Conservation (phyloP, 1,139 yeast species). For the Chernovozyma sophiae-reginae region DNA sequence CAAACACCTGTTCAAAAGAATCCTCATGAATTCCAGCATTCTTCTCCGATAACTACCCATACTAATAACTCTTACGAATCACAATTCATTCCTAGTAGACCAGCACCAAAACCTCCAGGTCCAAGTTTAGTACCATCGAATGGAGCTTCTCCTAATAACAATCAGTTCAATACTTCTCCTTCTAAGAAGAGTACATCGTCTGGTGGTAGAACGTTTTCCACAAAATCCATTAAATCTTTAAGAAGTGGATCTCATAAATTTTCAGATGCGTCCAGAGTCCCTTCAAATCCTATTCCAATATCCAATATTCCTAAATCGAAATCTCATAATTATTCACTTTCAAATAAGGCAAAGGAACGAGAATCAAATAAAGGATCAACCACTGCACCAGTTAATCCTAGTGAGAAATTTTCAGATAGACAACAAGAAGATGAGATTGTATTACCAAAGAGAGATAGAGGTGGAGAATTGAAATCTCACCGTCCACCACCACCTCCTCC, state of each 20-base stretch:
- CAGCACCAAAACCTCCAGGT: conserved; percentile 59
- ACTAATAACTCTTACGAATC: conserved; percentile 21
- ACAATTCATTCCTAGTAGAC: conserved; percentile 61
- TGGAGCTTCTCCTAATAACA: conserved; percentile 8
- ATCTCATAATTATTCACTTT: conserved; percentile 40
- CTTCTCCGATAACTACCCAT: conserved; percentile 6
- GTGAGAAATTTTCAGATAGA: conserved; percentile 23
- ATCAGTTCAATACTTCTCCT: conserved; percentile 13
- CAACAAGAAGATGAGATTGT: conserved; percentile 8
- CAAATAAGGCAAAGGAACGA: conserved; percentile 12
- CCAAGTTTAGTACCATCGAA: conserved; percentile 6
- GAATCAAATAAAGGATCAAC: conserved; percentile 22
- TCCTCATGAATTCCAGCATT: conserved; percentile 3
- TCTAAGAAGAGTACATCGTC: conserved; percentile 18
- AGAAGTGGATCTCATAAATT: conserved; percentile 17
- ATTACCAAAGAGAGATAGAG: conserved; percentile 23
- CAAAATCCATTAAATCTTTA: conserved; percentile 36
- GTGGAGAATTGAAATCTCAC: conserved; percentile 13
- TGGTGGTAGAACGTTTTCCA: conserved; percentile 35
- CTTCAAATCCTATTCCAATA: conserved; percentile 14
- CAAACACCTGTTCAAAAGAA: conserved; percentile 18
- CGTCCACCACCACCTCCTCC: conserved; percentile 23
- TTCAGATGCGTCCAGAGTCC: conserved; percentile 17
- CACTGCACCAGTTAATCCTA: conserved; percentile 38
- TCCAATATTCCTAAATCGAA: conserved; percentile 40